phyloP scores from a whole-genome alignment of 2,329 filamentous ascomycete genomes.

The Gnomoniopsis smithogilvyi region DNA sequence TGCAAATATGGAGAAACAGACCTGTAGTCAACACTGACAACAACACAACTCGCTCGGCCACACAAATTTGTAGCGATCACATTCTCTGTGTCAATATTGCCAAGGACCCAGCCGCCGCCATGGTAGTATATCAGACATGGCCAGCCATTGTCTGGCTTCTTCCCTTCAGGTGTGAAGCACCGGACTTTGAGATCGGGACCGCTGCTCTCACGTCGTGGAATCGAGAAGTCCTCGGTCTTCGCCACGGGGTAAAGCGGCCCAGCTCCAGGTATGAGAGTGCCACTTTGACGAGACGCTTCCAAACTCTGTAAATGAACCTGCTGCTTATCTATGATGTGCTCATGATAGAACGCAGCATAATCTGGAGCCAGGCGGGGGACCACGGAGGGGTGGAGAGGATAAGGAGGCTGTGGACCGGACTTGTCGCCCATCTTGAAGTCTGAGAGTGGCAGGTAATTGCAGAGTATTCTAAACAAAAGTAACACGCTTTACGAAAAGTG shows the following conservation, averaged over 20 bases:
- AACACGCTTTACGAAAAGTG: not conserved
- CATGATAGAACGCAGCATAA: conserved; percentile 51
- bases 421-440: conserved; percentile 4
- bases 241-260: conserved; percentile 46
- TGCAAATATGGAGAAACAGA: not conserved
- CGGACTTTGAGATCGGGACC: conserved; percentile 46
- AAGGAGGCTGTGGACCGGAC: conserved; percentile 24
- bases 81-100: conserved; percentile 57
- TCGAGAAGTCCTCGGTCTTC: conserved; percentile 39
- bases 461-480: not conserved
- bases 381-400: conserved; percentile 46
- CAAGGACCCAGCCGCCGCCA: conserved; percentile 57
- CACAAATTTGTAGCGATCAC: conserved; percentile 53
- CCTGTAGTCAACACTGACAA: conserved; percentile 55
- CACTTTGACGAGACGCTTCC: conserved; percentile 45
- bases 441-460: not conserved
- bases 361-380: conserved; percentile 43
- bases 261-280: conserved; percentile 49
- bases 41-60: conserved; percentile 45
- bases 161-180: conserved; percentile 46
- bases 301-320: conserved; percentile 55
- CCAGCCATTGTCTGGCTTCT: conserved; percentile 45
- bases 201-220: conserved; percentile 40
- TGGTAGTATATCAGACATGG: conserved; percentile 55
- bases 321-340: conserved; percentile 45